phyloP scores from a whole-genome alignment of 2,329 filamentous ascomycete genomes.

The Pestalotiopsis sp. region DNA sequence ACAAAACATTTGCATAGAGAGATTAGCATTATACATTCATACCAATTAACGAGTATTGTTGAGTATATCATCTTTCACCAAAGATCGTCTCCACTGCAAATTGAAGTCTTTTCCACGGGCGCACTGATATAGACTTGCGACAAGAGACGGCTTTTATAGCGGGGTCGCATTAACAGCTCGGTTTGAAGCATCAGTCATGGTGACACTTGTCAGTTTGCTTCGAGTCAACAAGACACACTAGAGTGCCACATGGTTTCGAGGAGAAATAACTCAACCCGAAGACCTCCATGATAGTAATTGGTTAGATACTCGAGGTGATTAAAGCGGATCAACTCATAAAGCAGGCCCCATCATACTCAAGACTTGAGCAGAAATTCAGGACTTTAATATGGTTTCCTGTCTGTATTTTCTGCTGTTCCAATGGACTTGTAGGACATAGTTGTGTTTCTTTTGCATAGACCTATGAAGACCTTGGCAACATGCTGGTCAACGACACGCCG shows the following conservation, averaged over 20 bases:
- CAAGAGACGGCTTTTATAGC: not conserved
- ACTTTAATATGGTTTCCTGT: not conserved
- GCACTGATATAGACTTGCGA: not conserved
- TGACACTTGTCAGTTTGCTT: not conserved
- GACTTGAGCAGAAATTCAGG: not conserved
- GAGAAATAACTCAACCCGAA: not conserved
- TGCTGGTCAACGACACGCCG: conserved; percentile 15
- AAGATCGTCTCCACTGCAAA: not conserved
- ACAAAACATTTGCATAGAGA: not conserved
- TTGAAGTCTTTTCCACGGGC: not conserved
- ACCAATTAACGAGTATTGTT: not conserved
- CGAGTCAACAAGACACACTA: not conserved
- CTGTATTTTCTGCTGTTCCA: not conserved
- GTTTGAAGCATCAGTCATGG: not conserved
- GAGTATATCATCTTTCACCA: not conserved
- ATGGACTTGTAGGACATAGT: not conserved
- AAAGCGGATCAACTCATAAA: not conserved
- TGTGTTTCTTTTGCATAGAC: not conserved
- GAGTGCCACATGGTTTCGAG: not conserved
- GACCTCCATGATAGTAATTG: not conserved
- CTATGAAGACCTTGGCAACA: not conserved
- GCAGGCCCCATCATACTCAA: not conserved
- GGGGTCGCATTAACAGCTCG: not conserved
- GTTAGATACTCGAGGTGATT: not conserved
- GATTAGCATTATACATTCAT: not conserved